Base-by-base conservation (phyloP, 352 stramenopile genomes). In the Globisporangium alternatum region DNA sequence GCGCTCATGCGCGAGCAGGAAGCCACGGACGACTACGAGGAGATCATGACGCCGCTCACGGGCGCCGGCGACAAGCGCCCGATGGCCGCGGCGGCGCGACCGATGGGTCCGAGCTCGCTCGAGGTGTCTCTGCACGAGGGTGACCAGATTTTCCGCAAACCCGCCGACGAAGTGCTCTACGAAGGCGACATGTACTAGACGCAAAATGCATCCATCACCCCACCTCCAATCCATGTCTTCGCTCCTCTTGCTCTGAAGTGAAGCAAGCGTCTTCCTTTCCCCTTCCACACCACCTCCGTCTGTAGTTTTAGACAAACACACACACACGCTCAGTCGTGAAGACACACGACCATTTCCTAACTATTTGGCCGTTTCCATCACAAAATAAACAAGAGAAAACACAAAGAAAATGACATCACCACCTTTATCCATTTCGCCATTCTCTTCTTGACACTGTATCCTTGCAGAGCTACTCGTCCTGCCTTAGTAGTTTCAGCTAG, bases 41-140 rank as follows among this genome's bases (percentile, higher is more conserved):
- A 95, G 78, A 91, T 95, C 53, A 94, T 94, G 87, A 95, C 87
- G 54, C 87, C 87, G n/a, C 76, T 95, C 9, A 91, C 87, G n/a
- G 70, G 73, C 12, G 81, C 70, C 1, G 80, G 68, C 52, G 78
- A 84, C 35, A 94, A 93, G 58, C 70, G 74, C n/a, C 81, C 86
- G 2, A 75, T 80, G 45, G 54, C 31, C 0, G 69, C 83, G 30
- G 68, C 89, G 60, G 74, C 86, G 47, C 87, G 83, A 55, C 71
- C 82, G 8, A 89, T 95, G 28, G 83, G 84, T 1, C 84, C 85
- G 1, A 64, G 68, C 30, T 83, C 69, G 57, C 61, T 96, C 41
- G 87, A 96, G 49, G 83, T 94, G 7, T 96, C 87, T 49, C 73
- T 96, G 35, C 83, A 93, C 70, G 87, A 96, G 73, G 87, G 87